A percentile compares a stretch with the other conserved stretches of the same genome.
These are phyloP conservation scores for Ananas comosus DNA, from an alignment of 176 grass and related monocot species.

Conservation along the genomic window DNA sequence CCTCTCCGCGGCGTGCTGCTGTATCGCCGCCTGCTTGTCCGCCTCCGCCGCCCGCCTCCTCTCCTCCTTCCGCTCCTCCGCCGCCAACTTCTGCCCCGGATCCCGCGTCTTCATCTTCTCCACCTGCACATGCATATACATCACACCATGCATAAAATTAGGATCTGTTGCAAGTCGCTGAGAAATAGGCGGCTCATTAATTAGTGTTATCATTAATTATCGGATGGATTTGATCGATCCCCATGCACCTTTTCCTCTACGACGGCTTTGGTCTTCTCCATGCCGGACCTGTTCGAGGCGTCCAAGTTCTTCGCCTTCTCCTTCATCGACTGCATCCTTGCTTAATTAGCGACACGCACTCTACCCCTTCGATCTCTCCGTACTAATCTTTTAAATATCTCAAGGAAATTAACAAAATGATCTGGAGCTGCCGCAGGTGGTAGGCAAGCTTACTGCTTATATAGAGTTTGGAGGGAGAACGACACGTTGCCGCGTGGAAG, in stretches of 20 bases:
- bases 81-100: constrained; percentile 39
- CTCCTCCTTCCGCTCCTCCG: constrained; percentile 43
- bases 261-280: constrained; percentile 54
- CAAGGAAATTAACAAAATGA: no score
- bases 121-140: constrained; percentile 14
- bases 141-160: no score
- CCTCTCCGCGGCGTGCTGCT: constrained; percentile 20
- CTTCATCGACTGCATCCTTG: constrained; percentile 15
- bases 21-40: constrained; percentile 37
- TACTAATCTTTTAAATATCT: no score
- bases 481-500: no score
- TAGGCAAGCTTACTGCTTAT: no score
- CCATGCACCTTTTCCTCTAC: constrained; percentile 46
- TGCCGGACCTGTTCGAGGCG: constrained; percentile 45
- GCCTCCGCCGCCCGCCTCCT: constrained; percentile 34
- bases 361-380: no score
- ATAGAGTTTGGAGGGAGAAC: no score
- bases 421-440: no score
- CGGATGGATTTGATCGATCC: no score
- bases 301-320: constrained; percentile 34
- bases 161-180: background rate
- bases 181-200: background rate
- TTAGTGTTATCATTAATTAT: background rate
- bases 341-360: no score
- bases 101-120: constrained; percentile 55